Percentiles rank a stretch among this genome's conserved stretches.
phyloP scores from a whole-genome alignment of 2,329 filamentous ascomycete genomes.

The Clonostachys byssicola region DNA sequence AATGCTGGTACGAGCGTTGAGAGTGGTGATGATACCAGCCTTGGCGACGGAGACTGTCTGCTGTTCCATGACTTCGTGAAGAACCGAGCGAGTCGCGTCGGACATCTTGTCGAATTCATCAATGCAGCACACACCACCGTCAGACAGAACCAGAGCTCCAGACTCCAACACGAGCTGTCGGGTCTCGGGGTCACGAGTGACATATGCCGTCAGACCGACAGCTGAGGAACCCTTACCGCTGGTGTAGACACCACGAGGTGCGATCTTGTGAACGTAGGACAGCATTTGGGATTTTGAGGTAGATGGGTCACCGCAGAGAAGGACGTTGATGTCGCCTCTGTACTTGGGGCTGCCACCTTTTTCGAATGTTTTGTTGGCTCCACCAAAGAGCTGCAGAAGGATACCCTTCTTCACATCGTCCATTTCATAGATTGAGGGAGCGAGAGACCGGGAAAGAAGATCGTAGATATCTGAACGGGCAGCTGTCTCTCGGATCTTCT shows the following conservation, averaged over 20 bases:
- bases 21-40: slow-evolving; percentile 92
- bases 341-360: slow-evolving; percentile 96
- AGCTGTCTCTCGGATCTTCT: slow-evolving; percentile 79
- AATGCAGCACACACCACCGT: slow-evolving; percentile 80
- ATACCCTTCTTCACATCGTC: slow-evolving; percentile 99
- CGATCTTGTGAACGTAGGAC: slow-evolving; percentile 95
- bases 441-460: slow-evolving; percentile 81
- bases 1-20: slow-evolving; percentile 94
- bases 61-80: slow-evolving; percentile 87
- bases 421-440: slow-evolving; percentile 95
- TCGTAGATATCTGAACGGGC: slow-evolving; percentile 87
- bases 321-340: slow-evolving; percentile 93
- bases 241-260: slow-evolving; percentile 80
- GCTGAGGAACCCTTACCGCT: slow-evolving; percentile 79
- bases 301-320: slow-evolving; percentile 95
- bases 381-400: slow-evolving; percentile 90
- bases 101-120: slow-evolving; percentile 88
- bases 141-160: slow-evolving; percentile 72
- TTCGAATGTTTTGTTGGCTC: slow-evolving; percentile 96
- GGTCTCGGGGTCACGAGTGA: slow-evolving; percentile 76
- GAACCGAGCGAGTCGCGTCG: slow-evolving; percentile 71
- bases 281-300: slow-evolving; percentile 95
- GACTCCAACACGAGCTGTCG: slow-evolving; percentile 78
- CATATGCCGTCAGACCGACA: slow-evolving; percentile 76
- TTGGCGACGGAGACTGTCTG: slow-evolving; percentile 83